Evolutionary conservation across 2,329 filamentous ascomycete genomes (phyloP).

Genomic region (Xylaria sp.): DNA sequence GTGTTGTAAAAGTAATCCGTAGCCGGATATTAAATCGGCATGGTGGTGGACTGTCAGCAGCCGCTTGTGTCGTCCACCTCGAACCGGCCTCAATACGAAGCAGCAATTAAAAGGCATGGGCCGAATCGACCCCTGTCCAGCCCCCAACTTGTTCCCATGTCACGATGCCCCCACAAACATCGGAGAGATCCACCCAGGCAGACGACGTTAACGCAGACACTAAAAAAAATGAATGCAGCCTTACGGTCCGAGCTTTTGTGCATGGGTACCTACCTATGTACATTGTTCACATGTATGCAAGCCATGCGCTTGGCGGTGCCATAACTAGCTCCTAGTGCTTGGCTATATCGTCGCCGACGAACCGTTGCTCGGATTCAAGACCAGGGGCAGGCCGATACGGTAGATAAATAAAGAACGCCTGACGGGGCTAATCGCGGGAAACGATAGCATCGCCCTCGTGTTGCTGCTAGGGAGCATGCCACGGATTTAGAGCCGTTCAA

Average conservation of each 20-base stretch:
- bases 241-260: constrained; percentile 6
- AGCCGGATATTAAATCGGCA: neutral
- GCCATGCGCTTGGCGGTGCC: constrained; percentile 9
- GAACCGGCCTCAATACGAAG: constrained; percentile 18
- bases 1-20: neutral
- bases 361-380: constrained; percentile 6
- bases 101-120: constrained; percentile 14
- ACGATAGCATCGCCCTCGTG: constrained; percentile 20
- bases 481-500: constrained; percentile 11
- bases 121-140: constrained; percentile 15
- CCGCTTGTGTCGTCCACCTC: constrained; percentile 16
- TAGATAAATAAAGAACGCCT: constrained; percentile 10
- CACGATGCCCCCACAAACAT: constrained; percentile 16
- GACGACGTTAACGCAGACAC: constrained; percentile 15
- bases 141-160: neutral
- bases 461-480: constrained; percentile 13
- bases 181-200: constrained; percentile 14
- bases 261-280: neutral
- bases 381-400: constrained; percentile 5
- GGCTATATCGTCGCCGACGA: constrained; percentile 4
- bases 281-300: neutral
- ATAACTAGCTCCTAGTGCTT: neutral
- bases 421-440: constrained; percentile 17
- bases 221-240: constrained; percentile 16
- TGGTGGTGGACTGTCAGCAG: constrained; percentile 1